Evolutionary conservation across 495 filamentous ascomycete genomes (phyloP), one percentile per base, ranked within the genome.

Genomic region (Aspergillus saccharolyticus): DNA sequence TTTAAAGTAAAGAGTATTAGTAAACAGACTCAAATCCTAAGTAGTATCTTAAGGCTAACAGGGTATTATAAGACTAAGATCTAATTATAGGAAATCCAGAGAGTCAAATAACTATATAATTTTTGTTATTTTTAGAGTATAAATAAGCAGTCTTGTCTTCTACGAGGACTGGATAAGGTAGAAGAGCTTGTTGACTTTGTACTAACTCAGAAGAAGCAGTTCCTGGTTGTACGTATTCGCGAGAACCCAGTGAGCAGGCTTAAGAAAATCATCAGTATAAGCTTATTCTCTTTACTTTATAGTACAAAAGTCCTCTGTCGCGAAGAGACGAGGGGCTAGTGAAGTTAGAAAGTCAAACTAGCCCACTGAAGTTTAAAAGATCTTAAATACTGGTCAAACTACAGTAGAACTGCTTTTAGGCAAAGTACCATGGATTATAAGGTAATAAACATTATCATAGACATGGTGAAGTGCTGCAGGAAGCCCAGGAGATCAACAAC

Each of bases 1-100:
- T 15, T 61, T 52, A 17, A 89, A 69, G 63, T 85, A 89, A 9
- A 88, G 76, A 56, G 83, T 80, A n/a, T 85, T 84, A 1, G 85
- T 75, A 57, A 89, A 89, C 6, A 89, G 67, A 59, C 84, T 84
- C 21, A 89, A 70, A 9, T 46, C 44, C 15, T 46, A 18, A 20
- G 6, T 7, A 5, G 44, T 46, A 14, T 10, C 17, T 15, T 21
- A 5, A 21, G 44, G 44, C 2, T 1, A 5, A 1, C 44, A 18
- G 6, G 1, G 17, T 6, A 12, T 22, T 20, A 15, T 12, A 12
- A 39, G 17, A 20, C 44, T 6, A 15, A 10, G 3, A 7, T 49
- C 55, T 17, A 58, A 18, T 3, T 24, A 47, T 50, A 56, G 78
- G 33, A 77, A 69, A 9, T 67, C 62, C 2, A 84, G 66, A 42